These are phyloP conservation scores for Hypoxylon fragiforme DNA, from an alignment of 495 filamentous ascomycete species.

Conservation along the genomic window DNA sequence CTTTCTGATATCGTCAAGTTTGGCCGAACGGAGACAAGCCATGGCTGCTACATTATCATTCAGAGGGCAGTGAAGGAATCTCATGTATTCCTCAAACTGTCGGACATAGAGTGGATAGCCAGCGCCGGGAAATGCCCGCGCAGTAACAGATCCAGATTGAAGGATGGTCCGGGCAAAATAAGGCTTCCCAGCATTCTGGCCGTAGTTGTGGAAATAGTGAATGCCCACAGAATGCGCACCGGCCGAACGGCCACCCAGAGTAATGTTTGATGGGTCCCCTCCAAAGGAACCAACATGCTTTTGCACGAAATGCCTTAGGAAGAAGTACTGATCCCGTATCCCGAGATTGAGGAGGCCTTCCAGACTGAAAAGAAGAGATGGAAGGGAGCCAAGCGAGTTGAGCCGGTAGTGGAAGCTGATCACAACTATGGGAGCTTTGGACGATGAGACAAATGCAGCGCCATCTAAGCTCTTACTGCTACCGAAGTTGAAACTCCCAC, in stretches of 20 bases:
- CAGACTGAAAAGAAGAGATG: conserved; percentile 54
- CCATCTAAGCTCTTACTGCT: conserved; percentile 46
- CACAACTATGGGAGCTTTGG: conserved; percentile 54
- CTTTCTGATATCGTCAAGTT: conserved; percentile 52
- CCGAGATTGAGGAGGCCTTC: conserved; percentile 66
- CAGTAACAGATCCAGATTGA: conserved; percentile 64
- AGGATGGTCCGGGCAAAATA: conserved; percentile 63
- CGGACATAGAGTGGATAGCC: conserved; percentile 55
- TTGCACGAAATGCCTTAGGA: conserved; percentile 62
- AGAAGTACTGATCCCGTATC: conserved; percentile 65
- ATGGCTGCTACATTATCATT: conserved; percentile 51
- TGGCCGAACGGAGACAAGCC: conserved; percentile 50
- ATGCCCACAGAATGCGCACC: conserved; percentile 63
- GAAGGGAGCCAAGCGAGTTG: conserved; percentile 66
- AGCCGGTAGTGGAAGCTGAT: conserved; percentile 70
- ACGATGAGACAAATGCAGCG: conserved; percentile 57
- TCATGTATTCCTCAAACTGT: conserved; percentile 63
- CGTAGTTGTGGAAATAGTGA: conserved; percentile 40
- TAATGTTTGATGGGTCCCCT: conserved; percentile 62
- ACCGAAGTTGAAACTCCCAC: conserved; percentile 56
- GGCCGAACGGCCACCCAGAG: conserved; percentile 65
- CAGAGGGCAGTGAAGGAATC: conserved; percentile 43
- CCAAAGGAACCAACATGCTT: conserved; percentile 64
- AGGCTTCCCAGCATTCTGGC: conserved; percentile 19
- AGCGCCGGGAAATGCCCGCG: conserved; percentile 58